Percentiles rank a stretch among this genome's conserved stretches.
Evolutionary conservation across 2,329 filamentous ascomycete genomes (phyloP).

Genomic region (Aureobasidium melanogenum): DNA sequence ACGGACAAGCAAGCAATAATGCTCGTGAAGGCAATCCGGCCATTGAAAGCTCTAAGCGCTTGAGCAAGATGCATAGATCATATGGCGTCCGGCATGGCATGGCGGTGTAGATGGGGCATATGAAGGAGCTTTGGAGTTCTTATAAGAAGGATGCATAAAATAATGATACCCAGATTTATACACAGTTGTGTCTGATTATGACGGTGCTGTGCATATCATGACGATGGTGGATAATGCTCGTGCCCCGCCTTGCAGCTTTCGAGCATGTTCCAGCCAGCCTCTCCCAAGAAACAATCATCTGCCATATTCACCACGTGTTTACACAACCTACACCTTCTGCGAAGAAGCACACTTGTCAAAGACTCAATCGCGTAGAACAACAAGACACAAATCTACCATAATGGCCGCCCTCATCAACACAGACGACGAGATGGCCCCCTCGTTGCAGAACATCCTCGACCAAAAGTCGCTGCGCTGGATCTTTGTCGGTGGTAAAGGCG

Average conservation of each 20-base stretch:
- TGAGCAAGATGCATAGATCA: neutral
- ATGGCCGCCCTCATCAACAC: constrained; percentile 19
- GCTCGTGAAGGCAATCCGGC: neutral
- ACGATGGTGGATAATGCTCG: neutral
- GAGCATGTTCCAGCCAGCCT: neutral
- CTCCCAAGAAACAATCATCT: neutral
- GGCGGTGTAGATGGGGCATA: neutral
- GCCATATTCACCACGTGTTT: neutral
- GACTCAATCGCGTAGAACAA: neutral
- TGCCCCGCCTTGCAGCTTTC: constrained; percentile 5
- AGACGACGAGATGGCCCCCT: constrained; percentile 81
- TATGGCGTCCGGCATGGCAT: neutral
- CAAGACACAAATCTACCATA: constrained; percentile 1
- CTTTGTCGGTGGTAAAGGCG: constrained; percentile 96
- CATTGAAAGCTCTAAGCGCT: neutral
- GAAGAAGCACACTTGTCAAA: no score
- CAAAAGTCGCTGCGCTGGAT: constrained; percentile 96
- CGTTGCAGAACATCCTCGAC: constrained; percentile 87
- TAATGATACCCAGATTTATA: constrained; percentile 1
- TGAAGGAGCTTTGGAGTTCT: neutral
- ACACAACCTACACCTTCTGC: neutral
- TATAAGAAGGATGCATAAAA: neutral
- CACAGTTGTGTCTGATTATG: neutral
- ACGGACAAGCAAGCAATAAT: neutral
- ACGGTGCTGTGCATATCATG: neutral